A percentile compares a stretch with the other conserved stretches of the same genome.
These are phyloP conservation scores for Puccinia coronata DNA, from an alignment of 1,284 basidiomycete genomes.

Conservation along the genomic window DNA sequence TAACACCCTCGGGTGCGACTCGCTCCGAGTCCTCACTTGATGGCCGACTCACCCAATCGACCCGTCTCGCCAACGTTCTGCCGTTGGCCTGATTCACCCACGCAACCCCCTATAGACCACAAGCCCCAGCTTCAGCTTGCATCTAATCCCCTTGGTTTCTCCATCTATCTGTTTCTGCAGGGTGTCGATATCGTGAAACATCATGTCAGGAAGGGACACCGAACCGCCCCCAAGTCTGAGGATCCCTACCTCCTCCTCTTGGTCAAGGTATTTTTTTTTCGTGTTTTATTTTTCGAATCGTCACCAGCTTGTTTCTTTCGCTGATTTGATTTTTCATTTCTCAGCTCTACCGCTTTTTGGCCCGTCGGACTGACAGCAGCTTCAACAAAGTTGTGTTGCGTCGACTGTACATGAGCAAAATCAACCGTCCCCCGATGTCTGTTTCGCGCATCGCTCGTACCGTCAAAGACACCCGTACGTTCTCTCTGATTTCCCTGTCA, in stretches of 20 bases:
- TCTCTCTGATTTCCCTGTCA: conserved; percentile 65
- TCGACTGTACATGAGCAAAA: conserved; percentile 94
- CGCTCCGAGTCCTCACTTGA: conserved; percentile 3
- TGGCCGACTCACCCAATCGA: neutral
- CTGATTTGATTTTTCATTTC: conserved; percentile 23
- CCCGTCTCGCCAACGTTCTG: neutral
- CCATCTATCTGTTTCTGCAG: conserved; percentile 61
- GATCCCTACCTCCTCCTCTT: conserved; percentile 97
- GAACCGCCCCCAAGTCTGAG: conserved; percentile 95
- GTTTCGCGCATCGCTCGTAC: conserved; percentile 72
- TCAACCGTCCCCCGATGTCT: conserved; percentile 95
- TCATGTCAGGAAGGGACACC: conserved; percentile 98
- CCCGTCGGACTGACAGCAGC: conserved; percentile 88
- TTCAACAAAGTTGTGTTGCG: conserved; percentile 99
- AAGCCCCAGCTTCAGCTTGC: too few relatives aligned
- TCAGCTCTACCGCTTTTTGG: conserved; percentile 97
- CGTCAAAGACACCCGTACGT: conserved; percentile 73
- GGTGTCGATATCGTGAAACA: conserved; percentile 97
- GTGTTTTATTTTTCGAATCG: neutral
- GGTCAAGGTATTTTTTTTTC: conserved; percentile 74
- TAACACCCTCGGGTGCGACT: neutral
- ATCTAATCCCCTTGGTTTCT: too few relatives aligned
- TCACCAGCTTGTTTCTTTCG: neutral
- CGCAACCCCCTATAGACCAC: too few relatives aligned
- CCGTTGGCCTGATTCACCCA: neutral